These are phyloP conservation scores for Chalciporus sp. DNA, from an alignment of 1,284 basidiomycete species.

Conservation along the genomic window DNA sequence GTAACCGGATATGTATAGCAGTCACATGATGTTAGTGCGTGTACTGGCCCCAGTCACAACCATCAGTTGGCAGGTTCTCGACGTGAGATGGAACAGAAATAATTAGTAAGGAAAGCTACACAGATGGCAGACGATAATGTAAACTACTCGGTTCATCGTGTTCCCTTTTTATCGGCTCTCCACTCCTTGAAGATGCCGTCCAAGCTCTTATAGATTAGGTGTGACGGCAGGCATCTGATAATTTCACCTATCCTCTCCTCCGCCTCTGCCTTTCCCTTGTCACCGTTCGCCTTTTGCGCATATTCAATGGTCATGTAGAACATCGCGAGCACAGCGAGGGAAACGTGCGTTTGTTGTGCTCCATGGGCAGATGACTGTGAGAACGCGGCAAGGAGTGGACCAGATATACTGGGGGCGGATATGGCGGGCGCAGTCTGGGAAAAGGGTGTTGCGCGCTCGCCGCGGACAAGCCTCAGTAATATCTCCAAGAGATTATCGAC, in stretches of 20 bases:
- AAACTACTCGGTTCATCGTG: conserved; percentile 35
- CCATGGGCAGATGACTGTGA: conserved; percentile 77
- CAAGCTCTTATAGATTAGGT: conserved; percentile 84
- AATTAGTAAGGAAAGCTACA: conserved; percentile 12
- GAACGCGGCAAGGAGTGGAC: conserved; percentile 69
- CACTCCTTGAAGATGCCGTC: conserved; percentile 94
- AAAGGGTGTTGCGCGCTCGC: conserved; percentile 78
- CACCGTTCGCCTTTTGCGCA: conserved; percentile 69
- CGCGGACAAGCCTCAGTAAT: conserved; percentile 84
- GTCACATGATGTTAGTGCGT: conserved; percentile 24
- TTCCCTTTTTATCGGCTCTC: conserved; percentile 77
- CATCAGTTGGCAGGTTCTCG: no score
- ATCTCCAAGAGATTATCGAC: conserved; percentile 90
- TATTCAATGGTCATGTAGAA: conserved; percentile 84
- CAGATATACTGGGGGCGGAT: conserved; percentile 59
- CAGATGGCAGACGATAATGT: conserved; percentile 6
- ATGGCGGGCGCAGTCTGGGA: conserved; percentile 60
- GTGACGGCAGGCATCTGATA: conserved; percentile 81
- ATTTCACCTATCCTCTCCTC: conserved; percentile 87
- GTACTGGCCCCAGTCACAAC: no score
- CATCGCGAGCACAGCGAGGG: conserved; percentile 87
- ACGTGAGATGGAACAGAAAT: neutral
- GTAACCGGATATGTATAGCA: conserved; percentile 6
- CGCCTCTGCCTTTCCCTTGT: conserved; percentile 67
- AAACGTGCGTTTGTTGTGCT: conserved; percentile 90